A percentile compares a stretch with the other conserved stretches of the same genome.
phyloP scores from a whole-genome alignment of 2,329 filamentous ascomycete species.

The Diaporthe nobilis region DNA sequence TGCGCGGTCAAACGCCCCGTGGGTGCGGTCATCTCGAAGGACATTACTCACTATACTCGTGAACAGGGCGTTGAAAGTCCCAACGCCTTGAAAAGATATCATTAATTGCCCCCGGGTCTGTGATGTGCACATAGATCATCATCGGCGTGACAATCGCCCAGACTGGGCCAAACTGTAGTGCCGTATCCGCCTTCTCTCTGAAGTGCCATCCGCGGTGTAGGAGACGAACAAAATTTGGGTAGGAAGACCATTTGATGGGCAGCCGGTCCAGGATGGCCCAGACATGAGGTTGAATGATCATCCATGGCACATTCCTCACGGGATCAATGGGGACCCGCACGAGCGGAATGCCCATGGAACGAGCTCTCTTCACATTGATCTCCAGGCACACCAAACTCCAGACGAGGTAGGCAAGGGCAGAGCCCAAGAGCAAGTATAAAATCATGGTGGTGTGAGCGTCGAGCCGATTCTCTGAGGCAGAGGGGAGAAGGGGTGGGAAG shows the following conservation, averaged over 20 bases:
- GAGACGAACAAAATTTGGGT: background rate
- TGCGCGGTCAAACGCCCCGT: background rate
- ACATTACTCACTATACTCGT: slow-evolving; percentile 1
- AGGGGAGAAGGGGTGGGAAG: background rate
- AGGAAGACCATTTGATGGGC: background rate
- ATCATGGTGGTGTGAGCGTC: background rate
- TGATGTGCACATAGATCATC: background rate
- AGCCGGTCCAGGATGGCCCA: background rate
- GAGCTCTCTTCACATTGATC: background rate
- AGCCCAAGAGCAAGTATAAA: background rate
- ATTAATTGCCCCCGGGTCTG: background rate
- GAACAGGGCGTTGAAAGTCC: background rate
- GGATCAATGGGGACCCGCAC: background rate
- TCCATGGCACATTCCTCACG: background rate
- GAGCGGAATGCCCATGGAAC: background rate
- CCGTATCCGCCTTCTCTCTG: background rate
- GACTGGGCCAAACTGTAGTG: background rate
- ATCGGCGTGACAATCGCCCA: background rate
- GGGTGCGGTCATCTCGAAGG: too few species aligned
- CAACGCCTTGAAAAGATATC: background rate
- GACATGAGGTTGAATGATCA: slow-evolving; percentile 5
- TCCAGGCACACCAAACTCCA: background rate
- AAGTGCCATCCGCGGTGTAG: background rate
- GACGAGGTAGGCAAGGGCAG: background rate
- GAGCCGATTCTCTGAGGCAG: background rate